Base-by-base conservation (phyloP, 805 yeast genomes). In the Candida awuae region DNA sequence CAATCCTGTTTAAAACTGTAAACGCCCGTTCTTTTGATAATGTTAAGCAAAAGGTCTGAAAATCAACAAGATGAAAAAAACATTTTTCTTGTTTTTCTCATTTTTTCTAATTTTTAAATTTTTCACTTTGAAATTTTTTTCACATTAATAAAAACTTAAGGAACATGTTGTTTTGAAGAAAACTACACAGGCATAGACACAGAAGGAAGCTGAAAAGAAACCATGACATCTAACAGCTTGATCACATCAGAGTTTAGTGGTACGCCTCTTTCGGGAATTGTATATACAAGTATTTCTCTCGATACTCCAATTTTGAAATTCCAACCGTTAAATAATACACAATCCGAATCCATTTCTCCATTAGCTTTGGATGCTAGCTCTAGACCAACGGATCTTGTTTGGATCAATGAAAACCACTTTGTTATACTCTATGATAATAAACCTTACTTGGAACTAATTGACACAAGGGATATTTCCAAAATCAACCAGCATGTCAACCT, bases 301-400 rank as follows among this genome's bases (percentile, higher is more conserved):
- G 35, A 39, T 23, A 39, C 37, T 13, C 42, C 42, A 7, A 28
- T 39, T 19, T 25, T 39, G 23, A 39, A 39, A 31, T 39, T 30
- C 14, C 42, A 39, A 34, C 42, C 42, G 15, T 12, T 39, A 2
- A 39, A 30, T n/a, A 29, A 34, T 16, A 8, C 35, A 10, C 22
- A 21, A 9, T 25, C 38, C 6, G 31, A 34, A 6, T 29, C 38
- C 8, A 16, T 39, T 3, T 8, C 35, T 12, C 42, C 42, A 12
- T 20, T 39, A 9, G 25, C 38, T 3, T 20, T 39, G 6, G 42
- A 39, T 15, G 4, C 26, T 12, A 20, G 17, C 2, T 39, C 42
- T 4, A 34, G 27, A n/a, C 38, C 38, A 16, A 21, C 37, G 6
- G 34, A 17, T 13, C 30, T 39, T 9, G 4, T 25, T 2, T 39